Percentiles rank a stretch among this genome's conserved stretches.
These are phyloP conservation scores for Nakaseomyces glabratus DNA, from an alignment of 1,139 yeast genomes.

Conservation along the genomic window DNA sequence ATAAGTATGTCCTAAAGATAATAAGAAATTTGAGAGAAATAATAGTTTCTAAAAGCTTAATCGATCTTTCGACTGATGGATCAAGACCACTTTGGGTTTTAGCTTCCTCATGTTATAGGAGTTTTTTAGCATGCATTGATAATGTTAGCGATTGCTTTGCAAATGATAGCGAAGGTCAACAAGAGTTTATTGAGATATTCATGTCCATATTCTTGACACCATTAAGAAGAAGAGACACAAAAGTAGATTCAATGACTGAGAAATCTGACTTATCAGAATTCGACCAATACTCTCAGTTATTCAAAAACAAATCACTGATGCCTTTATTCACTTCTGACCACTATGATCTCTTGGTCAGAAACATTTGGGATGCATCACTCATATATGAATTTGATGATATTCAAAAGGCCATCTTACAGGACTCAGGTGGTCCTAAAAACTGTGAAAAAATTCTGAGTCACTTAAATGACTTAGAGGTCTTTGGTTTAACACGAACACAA, in stretches of 20 bases:
- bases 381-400: slow-evolving; percentile 42
- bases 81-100: slow-evolving; percentile 29
- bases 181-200: slow-evolving; percentile 19
- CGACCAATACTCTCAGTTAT: slow-evolving; percentile 34
- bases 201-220: slow-evolving; percentile 18
- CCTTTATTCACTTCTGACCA: slow-evolving; percentile 27
- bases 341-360: slow-evolving; percentile 38
- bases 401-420: slow-evolving; percentile 33
- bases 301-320: slow-evolving; percentile 36
- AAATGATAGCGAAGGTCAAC: slow-evolving; percentile 13
- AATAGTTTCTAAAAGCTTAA: slow-evolving; percentile 34
- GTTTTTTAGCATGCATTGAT: slow-evolving; percentile 37
- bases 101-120: slow-evolving; percentile 34
- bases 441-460: slow-evolving; percentile 28
- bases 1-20: slow-evolving; percentile 39
- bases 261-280: slow-evolving; percentile 43
- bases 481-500: slow-evolving; percentile 43
- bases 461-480: slow-evolving; percentile 33
- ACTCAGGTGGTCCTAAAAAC: slow-evolving; percentile 27
- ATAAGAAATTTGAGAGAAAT: slow-evolving; percentile 37
- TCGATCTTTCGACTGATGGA: slow-evolving; percentile 28
- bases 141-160: slow-evolving; percentile 33
- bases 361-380: slow-evolving; percentile 43
- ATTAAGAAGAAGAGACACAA: slow-evolving; percentile 19
- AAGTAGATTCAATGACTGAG: slow-evolving; percentile 35